phyloP scores from a whole-genome alignment of 139 green algal species.

The Tetradesmus lagerheimii region DNA sequence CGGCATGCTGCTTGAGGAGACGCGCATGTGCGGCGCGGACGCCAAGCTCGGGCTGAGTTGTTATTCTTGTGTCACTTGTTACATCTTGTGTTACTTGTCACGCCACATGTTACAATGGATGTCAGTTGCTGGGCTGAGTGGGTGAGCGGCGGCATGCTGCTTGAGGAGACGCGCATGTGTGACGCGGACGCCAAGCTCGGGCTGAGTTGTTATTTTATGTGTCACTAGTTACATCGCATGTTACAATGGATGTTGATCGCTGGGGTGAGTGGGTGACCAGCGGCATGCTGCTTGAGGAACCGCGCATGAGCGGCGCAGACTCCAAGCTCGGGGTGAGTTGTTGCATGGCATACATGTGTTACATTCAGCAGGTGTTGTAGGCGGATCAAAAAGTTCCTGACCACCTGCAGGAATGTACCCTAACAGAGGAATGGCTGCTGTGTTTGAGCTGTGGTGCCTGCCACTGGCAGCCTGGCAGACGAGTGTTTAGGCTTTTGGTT shows the following conservation, averaged over 20 bases:
- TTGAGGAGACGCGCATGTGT: constrained; percentile 15
- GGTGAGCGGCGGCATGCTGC: constrained; percentile 33
- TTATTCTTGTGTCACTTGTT: background rate
- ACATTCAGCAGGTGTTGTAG: too few relatives aligned
- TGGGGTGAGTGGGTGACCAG: constrained; percentile 14
- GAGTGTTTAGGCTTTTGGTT: too few relatives aligned
- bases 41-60: constrained; percentile 36
- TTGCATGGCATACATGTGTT: background rate
- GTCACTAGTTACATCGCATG: background rate
- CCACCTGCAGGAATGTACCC: too few relatives aligned
- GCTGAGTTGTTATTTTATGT: constrained; percentile 9
- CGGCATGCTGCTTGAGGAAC: constrained; percentile 25
- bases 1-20: constrained; percentile 30
- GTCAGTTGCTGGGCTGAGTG: too few relatives aligned
- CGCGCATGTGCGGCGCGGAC: constrained; percentile 4
- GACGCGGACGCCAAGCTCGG: constrained; percentile 9
- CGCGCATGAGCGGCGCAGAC: background rate
- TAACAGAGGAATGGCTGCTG: too few relatives aligned
- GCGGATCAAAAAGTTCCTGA: too few relatives aligned
- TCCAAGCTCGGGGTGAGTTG: constrained; percentile 37
- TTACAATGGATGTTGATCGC: background rate
- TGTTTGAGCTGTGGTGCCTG: too few relatives aligned
- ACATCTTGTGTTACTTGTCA: too few relatives aligned
- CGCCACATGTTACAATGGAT: background rate
- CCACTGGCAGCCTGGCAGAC: too few relatives aligned